Conservation (phyloP, 371 early-diverging fungal species). For the Mucor racemosus region DNA sequence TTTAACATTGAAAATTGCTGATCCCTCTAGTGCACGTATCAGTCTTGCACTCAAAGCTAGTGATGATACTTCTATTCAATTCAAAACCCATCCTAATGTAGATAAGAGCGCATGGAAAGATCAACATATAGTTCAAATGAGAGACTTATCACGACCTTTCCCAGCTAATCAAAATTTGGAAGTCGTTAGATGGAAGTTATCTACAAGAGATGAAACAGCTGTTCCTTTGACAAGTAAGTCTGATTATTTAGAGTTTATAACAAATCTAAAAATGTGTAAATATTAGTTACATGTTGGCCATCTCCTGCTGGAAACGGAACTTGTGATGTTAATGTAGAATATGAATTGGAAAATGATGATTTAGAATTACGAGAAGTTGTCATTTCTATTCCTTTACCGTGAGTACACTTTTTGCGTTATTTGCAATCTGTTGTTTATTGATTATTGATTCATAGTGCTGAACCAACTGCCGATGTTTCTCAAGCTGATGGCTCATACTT, state of each 20-base stretch:
- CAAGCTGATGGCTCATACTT: constrained; percentile 82
- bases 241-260: neutral
- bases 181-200: constrained; percentile 87
- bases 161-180: constrained; percentile 86
- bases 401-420: constrained; percentile 34
- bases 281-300: constrained; percentile 95
- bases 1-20: constrained; percentile 77
- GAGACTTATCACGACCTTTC: constrained; percentile 82
- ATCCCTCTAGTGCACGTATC: constrained; percentile 63
- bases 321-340: constrained; percentile 94
- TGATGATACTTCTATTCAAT: constrained; percentile 71
- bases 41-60: constrained; percentile 59
- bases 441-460: constrained; percentile 45
- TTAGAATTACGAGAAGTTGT: constrained; percentile 86
- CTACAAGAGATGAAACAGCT: constrained; percentile 78
- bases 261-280: neutral
- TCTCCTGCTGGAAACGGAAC: constrained; percentile 87
- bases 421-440: neutral
- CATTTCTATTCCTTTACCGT: constrained; percentile 90
- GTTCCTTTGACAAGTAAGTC: constrained; percentile 82
- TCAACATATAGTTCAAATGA: constrained; percentile 76
- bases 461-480: constrained; percentile 72
- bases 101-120: constrained; percentile 87
- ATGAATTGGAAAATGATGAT: constrained; percentile 78
- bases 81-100: constrained; percentile 97